A percentile compares a stretch with the other conserved stretches of the same genome.
Conservation (phyloP, 140 eudicot species). For the Anethum foeniculum region DNA sequence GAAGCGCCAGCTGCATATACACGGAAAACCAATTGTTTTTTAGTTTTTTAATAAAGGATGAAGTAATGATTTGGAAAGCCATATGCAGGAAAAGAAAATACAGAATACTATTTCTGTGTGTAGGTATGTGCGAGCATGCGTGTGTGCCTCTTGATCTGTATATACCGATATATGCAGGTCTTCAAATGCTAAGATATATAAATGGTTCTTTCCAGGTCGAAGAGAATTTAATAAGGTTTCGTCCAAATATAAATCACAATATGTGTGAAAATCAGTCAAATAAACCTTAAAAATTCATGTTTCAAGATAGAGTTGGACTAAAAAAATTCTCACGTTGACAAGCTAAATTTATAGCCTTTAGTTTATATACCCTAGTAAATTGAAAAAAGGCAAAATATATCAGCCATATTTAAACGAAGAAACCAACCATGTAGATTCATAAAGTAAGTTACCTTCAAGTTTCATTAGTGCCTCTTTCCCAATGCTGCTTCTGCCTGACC, state of each 20-base stretch:
- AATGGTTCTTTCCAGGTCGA: not conserved
- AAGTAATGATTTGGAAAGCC: not conserved
- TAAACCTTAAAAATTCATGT: not conserved
- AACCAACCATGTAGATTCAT: not conserved
- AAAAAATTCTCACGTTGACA: not conserved
- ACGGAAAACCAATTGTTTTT: not conserved
- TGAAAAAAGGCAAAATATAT: not conserved
- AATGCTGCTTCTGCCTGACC: constrained; percentile 52
- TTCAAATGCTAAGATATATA: not conserved
- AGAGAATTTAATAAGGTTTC: not conserved
- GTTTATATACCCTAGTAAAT: not conserved
- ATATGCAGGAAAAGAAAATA: not conserved
- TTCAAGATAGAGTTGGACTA: not conserved
- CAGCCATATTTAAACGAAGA: not conserved
- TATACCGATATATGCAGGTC: not conserved
- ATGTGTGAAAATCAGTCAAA: not conserved
- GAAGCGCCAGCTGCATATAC: constrained; percentile 58
- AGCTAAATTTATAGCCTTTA: not conserved
- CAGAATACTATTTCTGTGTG: not conserved
- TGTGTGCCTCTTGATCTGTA: not conserved
- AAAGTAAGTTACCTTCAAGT: constrained; percentile 60
- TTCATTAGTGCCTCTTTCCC: constrained; percentile 38
- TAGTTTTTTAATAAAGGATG: not conserved
- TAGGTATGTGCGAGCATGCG: not conserved
- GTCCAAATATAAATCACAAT: not conserved